Evolutionary conservation across 768 basidiomycete genomes (phyloP).

Genomic region (Mycena sanguinolenta): DNA sequence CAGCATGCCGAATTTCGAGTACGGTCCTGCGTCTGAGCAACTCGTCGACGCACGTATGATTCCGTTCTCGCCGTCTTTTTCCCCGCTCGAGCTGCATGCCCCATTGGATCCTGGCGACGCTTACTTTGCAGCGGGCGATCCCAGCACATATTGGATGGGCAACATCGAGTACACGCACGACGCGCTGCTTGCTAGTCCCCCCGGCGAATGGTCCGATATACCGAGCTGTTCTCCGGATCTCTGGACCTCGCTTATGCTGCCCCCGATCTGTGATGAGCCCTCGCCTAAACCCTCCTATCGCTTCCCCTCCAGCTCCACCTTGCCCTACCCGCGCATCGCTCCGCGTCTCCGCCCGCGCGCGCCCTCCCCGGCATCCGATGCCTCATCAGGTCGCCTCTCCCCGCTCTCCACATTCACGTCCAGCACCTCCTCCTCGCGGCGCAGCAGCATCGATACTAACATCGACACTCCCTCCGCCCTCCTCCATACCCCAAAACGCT

Average conservation of each 20-base stretch:
- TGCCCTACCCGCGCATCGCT: background rate
- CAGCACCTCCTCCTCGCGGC: slow-evolving; percentile 1
- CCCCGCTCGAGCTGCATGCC: background rate
- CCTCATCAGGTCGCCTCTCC: background rate
- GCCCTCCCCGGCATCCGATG: background rate
- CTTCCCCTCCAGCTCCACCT: background rate
- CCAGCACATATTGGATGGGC: slow-evolving; percentile 1
- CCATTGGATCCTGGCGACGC: background rate
- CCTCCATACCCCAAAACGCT: background rate
- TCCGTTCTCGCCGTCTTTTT: slow-evolving; percentile 2
- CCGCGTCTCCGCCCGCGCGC: background rate
- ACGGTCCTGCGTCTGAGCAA: background rate
- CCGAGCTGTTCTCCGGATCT: background rate
- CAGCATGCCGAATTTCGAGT: background rate
- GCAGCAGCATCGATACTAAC: background rate
- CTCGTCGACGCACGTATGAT: background rate
- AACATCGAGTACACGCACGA: background rate
- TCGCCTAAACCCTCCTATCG: background rate
- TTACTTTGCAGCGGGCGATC: background rate
- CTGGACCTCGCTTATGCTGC: background rate
- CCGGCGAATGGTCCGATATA: background rate
- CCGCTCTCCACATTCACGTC: slow-evolving; percentile 3
- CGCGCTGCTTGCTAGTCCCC: background rate
- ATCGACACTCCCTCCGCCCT: background rate
- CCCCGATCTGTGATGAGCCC: background rate